These are phyloP conservation scores for Hylodesmum podocarpum DNA, from an alignment of 306 rosid species.

Conservation along the genomic window DNA sequence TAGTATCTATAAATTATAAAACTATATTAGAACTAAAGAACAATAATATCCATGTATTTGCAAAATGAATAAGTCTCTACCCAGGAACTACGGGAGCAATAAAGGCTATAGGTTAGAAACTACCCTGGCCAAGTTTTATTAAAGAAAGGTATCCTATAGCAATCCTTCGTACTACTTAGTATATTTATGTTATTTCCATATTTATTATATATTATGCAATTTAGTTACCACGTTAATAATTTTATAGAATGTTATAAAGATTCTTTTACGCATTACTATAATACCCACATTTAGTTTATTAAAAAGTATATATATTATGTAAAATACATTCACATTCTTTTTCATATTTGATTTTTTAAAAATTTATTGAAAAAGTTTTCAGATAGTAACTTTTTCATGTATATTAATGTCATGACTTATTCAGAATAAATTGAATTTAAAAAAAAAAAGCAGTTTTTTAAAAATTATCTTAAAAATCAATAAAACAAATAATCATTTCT, in stretches of 20 bases:
- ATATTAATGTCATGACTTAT: too few relatives aligned
- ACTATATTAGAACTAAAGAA: constrained; percentile 1
- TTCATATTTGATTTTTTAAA: too few relatives aligned
- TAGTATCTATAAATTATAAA: constrained; percentile 6
- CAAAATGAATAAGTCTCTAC: constrained; percentile 5
- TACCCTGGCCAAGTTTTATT: background rate
- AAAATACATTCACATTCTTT: background rate
- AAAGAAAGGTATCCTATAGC: background rate
- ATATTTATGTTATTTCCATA: constrained; percentile 7
- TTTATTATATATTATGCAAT: background rate
- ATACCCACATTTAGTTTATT: background rate
- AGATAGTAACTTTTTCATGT: too few relatives aligned
- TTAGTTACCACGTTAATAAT: background rate
- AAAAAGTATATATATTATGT: too few relatives aligned
- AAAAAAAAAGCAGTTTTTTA: too few relatives aligned
- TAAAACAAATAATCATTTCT: too few relatives aligned
- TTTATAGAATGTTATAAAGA: background rate
- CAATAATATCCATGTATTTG: background rate
- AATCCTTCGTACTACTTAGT: background rate
- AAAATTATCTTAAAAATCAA: too few relatives aligned
- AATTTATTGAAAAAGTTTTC: too few relatives aligned
- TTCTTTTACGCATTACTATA: background rate
- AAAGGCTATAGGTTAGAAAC: background rate
- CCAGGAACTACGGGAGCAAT: constrained; percentile 1
- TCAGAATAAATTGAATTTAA: too few relatives aligned